A percentile compares a stretch with the other conserved stretches of the same genome.
Conservation (phyloP, 371 early-diverging fungal species). For the Mucor saturninus region DNA sequence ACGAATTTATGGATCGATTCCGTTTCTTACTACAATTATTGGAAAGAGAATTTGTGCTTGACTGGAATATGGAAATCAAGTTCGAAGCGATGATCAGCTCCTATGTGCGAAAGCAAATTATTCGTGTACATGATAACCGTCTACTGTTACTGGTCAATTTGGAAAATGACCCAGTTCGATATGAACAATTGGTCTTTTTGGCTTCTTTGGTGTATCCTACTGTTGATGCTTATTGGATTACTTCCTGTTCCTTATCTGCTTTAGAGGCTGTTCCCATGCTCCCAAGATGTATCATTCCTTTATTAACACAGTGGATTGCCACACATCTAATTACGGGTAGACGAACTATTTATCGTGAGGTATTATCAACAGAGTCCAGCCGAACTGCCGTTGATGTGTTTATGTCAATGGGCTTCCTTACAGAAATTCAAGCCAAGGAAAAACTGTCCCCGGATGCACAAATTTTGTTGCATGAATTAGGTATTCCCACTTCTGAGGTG, state of each 20-base stretch:
- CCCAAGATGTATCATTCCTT: constrained; percentile 50
- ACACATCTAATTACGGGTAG: constrained; percentile 54
- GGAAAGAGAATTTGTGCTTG: constrained; percentile 50
- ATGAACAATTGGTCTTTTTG: constrained; percentile 50
- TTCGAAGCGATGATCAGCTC: constrained; percentile 28
- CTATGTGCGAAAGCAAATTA: constrained; percentile 34
- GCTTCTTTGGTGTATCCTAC: constrained; percentile 55
- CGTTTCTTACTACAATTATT: constrained; percentile 50
- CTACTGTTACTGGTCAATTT: constrained; percentile 34
- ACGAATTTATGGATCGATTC: constrained; percentile 56
- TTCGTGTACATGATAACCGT: constrained; percentile 26
- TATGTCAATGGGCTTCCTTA: constrained; percentile 50
- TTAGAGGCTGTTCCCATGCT: constrained; percentile 54
- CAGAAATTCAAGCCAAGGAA: constrained; percentile 47
- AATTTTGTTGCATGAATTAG: constrained; percentile 53
- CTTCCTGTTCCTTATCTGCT: constrained; percentile 56
- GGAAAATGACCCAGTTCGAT: constrained; percentile 41
- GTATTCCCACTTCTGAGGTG: constrained; percentile 49
- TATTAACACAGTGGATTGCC: constrained; percentile 55
- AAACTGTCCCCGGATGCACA: constrained; percentile 55
- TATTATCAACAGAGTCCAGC: constrained; percentile 52
- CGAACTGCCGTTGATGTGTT: constrained; percentile 50
- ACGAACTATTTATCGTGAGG: constrained; percentile 55
- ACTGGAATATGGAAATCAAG: constrained; percentile 49
- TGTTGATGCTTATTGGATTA: constrained; percentile 56